Conservation (phyloP, 106 monocot species). For the Allium fistulosum region DNA sequence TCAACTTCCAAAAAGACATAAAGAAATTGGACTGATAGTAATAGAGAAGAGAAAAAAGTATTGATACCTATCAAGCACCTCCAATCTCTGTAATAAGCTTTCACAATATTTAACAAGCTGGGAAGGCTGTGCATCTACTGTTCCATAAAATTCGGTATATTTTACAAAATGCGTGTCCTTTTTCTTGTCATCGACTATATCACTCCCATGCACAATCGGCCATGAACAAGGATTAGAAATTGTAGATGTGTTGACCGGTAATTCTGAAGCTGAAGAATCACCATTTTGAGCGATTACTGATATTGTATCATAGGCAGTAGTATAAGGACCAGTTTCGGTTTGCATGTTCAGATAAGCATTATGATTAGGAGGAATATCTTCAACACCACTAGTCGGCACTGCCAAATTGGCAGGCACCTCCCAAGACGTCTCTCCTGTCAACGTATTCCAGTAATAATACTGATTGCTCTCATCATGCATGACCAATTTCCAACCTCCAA, state of each 20-base stretch:
- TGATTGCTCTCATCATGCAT: slow-evolving; percentile 75
- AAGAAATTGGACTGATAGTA: too few species aligned
- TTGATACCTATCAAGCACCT: slow-evolving; percentile 17
- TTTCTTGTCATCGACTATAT: slow-evolving; percentile 12
- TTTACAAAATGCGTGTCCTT: slow-evolving; percentile 9
- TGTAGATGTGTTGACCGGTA: slow-evolving; percentile 7
- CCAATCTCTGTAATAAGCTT: slow-evolving; percentile 53
- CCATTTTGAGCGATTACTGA: slow-evolving; percentile 14
- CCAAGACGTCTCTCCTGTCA: slow-evolving; percentile 98
- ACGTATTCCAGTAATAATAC: slow-evolving; percentile 93
- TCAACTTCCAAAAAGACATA: too few species aligned
- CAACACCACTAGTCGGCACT: slow-evolving; percentile 13
- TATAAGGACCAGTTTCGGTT: slow-evolving; percentile 11
- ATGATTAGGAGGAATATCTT: slow-evolving; percentile 4
- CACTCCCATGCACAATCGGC: background rate
- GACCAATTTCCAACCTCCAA: slow-evolving; percentile 73
- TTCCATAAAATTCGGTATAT: slow-evolving; percentile 13
- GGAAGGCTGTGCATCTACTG: slow-evolving; percentile 36
- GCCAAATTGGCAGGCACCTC: slow-evolving; percentile 48
- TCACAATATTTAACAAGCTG: slow-evolving; percentile 55
- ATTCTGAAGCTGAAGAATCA: slow-evolving; percentile 2
- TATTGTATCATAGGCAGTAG: slow-evolving; percentile 17
- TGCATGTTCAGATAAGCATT: slow-evolving; percentile 11
- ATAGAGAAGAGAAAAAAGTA: background rate
- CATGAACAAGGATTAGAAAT: slow-evolving; percentile 6